Base-by-base conservation (phyloP, 2,329 filamentous ascomycete species). In the Neofusicoccum cordaticola region DNA sequence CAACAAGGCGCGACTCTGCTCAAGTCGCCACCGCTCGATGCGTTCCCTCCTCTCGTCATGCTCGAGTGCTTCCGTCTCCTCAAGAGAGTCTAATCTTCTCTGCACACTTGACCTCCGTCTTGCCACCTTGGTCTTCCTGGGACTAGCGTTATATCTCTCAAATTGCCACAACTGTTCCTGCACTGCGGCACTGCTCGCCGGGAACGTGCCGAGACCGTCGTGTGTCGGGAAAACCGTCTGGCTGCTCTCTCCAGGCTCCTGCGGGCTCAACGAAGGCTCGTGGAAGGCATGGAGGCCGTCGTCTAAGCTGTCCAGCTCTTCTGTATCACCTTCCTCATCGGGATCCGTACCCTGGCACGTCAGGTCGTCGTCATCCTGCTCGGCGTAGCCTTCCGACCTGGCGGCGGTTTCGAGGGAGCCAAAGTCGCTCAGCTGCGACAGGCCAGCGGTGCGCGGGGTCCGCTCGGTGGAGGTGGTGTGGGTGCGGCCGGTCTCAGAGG, bases 151-250 rank as follows among this genome's bases (percentile, higher is more conserved):
- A 77, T 90, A 92, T 67, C 87, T 86, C 76, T 97, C 94, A 74
- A 97, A 95, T 66, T 92, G 90, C 83, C 93, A 97, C 52, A 97
- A 79, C 68, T 94, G 90, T 67, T 96, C 90, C 73, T 97, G 92
- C 73, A 67, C 81, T 73, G 74, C 85, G 12, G 72, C 51, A 79
- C 68, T 86, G 73, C 79, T 91, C 75, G 73, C 91, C 66, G 77
- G 86, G 75, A 99, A 99, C 6, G 90, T 91, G 4, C 95, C 95
- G 51, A 98, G 79, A 1, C 95, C 95, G 81, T 99, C 93, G 73
- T 99, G 95, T 0, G 88, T 87, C 0, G 95, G 95, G n/a, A 99
- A 84, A 2, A 97, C 86, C 0, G 91, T 88, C 17, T 84, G 82
- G 19, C 86, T 81, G 68, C 86, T 87, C 51, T 86, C 81, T 64